Conservation (phyloP, 257 asterid genomes). For the Nicotiana otophora region DNA sequence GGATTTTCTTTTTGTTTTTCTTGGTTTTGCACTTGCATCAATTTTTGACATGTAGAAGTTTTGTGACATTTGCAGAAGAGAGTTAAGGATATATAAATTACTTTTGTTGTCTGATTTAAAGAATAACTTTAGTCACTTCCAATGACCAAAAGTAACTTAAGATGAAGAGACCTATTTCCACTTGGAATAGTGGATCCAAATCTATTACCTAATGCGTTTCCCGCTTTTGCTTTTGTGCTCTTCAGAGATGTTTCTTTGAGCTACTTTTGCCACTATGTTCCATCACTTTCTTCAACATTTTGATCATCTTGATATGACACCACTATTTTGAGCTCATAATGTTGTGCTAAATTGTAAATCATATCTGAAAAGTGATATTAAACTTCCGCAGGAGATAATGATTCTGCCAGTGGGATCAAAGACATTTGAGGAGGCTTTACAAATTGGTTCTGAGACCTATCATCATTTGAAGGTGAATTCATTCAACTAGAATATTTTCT, state of each 20-base stretch:
- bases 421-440: slow-evolving; percentile 89
- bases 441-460: slow-evolving; percentile 95
- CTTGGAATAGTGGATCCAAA: background rate
- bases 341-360: slow-evolving; percentile 10
- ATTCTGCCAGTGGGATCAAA: slow-evolving; percentile 86
- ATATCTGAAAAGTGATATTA: slow-evolving; percentile 17
- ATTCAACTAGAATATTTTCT: slow-evolving; percentile 1
- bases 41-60: background rate
- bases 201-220: slow-evolving; percentile 5
- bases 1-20: background rate
- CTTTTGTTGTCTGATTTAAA: background rate
- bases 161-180: slow-evolving; percentile 9
- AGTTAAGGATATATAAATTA: background rate
- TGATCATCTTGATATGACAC: slow-evolving; percentile 3
- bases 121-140: background rate
- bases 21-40: background rate
- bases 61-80: background rate
- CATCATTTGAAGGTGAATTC: slow-evolving; percentile 82
- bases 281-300: slow-evolving; percentile 8
- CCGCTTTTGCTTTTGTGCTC: background rate
- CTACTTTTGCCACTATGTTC: slow-evolving; percentile 8
- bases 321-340: background rate
- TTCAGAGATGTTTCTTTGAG: slow-evolving; percentile 1
- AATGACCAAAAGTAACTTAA: background rate
- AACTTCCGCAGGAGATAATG: slow-evolving; percentile 68